Conservation (phyloP, 192 early-diverging fungal genomes). For the Phycomyces blakesleeanus region DNA sequence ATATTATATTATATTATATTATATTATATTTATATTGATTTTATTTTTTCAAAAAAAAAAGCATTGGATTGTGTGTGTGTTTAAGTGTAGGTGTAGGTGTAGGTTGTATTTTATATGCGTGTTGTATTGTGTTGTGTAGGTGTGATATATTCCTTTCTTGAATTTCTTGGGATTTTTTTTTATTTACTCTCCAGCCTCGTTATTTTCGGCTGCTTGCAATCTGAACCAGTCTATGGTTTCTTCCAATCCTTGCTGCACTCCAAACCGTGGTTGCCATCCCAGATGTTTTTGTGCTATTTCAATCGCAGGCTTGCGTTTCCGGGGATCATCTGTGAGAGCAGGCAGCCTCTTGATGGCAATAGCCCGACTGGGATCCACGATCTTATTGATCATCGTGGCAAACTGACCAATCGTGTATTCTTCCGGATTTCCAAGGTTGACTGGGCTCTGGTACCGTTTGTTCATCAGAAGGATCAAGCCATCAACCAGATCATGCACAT, state of each 20-base stretch:
- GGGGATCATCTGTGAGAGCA: constrained; percentile 71
- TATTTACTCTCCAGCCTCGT: background rate
- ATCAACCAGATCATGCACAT: constrained; percentile 81
- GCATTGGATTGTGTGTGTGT: too few relatives aligned
- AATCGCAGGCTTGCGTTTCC: constrained; percentile 74
- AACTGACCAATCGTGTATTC: constrained; percentile 79
- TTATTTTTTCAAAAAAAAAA: too few relatives aligned
- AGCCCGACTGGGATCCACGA: constrained; percentile 38
- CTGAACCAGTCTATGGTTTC: constrained; percentile 81
- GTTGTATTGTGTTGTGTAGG: too few relatives aligned
- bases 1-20: too few relatives aligned
- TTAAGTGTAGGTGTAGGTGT: too few relatives aligned
- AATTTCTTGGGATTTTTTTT: too few relatives aligned
- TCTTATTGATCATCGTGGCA: constrained; percentile 68
- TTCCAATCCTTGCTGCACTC: constrained; percentile 71
- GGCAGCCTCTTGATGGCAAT: constrained; percentile 57
- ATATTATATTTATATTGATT: too few relatives aligned
- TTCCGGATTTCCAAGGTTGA: constrained; percentile 82
- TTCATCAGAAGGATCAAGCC: constrained; percentile 79
- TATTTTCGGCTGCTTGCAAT: constrained; percentile 21
- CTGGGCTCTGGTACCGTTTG: constrained; percentile 60
- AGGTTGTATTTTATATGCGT: too few relatives aligned
- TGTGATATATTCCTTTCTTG: too few relatives aligned
- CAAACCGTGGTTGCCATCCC: constrained; percentile 72
- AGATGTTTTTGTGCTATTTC: constrained; percentile 56